Conservation (phyloP, 148 eudicot species). For the Rhododendron kiyosumense region DNA sequence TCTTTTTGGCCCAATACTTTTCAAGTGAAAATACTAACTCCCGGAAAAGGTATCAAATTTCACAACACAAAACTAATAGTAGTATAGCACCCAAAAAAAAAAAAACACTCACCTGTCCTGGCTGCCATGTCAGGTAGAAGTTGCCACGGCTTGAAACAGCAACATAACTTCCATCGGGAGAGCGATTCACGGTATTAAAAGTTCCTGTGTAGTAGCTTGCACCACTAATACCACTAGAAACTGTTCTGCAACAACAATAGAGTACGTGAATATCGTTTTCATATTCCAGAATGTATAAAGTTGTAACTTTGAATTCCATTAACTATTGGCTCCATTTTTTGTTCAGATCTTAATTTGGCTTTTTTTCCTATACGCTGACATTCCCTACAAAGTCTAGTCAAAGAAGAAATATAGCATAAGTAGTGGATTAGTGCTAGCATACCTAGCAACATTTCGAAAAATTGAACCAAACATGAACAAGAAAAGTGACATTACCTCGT, state of each 20-base stretch:
- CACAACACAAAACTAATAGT: background rate
- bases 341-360: background rate
- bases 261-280: constrained; percentile 4
- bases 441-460: background rate
- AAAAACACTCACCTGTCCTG: constrained; percentile 75
- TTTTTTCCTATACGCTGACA: background rate
- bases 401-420: background rate
- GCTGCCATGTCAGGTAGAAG: constrained; percentile 97
- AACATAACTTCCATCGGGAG: constrained; percentile 95
- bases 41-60: background rate
- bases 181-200: constrained; percentile 92
- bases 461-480: background rate
- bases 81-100: background rate
- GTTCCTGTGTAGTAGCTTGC: constrained; percentile 99
- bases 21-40: background rate
- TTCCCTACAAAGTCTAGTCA: background rate
- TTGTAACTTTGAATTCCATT: background rate
- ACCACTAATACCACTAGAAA: constrained; percentile 99
- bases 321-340: background rate
- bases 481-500: background rate
- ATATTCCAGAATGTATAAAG: background rate
- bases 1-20: background rate
- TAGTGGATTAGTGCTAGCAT: background rate
- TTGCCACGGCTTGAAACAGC: constrained; percentile 99
- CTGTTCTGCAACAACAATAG: constrained; percentile 83